phyloP scores from a whole-genome alignment of 2,329 filamentous ascomycete species.

The Ophiosphaerella herpotricha region DNA sequence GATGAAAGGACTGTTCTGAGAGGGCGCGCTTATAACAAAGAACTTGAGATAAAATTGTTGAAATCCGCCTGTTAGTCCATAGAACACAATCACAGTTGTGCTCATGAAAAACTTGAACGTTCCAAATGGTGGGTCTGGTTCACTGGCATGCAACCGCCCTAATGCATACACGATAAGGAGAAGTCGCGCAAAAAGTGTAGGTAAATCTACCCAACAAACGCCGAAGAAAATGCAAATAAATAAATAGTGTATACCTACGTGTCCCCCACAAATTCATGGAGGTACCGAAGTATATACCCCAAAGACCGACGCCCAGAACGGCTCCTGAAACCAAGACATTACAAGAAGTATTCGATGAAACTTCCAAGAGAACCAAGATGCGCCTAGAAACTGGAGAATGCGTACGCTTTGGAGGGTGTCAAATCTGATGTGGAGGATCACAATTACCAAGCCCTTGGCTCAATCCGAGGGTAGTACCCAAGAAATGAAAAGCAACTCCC shows the following conservation, averaged over 20 bases:
- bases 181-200: not conserved
- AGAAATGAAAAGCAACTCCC: constrained; percentile 5
- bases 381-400: constrained; percentile 6
- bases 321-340: constrained; percentile 8
- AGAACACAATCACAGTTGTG: constrained; percentile 1
- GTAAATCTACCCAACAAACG: too few relatives aligned
- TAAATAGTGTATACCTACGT: not conserved
- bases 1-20: too few relatives aligned
- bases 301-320: constrained; percentile 2
- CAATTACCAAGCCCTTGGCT: constrained; percentile 9
- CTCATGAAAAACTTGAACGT: not conserved
- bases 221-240: not conserved
- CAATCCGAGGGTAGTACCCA: constrained; percentile 1
- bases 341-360: constrained; percentile 7
- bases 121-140: constrained; percentile 1
- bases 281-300: constrained; percentile 1
- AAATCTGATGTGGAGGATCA: constrained; percentile 4
- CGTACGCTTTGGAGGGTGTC: constrained; percentile 3
- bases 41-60: too few relatives aligned
- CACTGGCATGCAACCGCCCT: not conserved
- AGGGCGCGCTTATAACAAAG: too few relatives aligned
- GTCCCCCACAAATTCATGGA: not conserved
- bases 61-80: not conserved
- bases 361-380: constrained; percentile 4
- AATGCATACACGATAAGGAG: not conserved